These are phyloP conservation scores for Suillus variegatus DNA, from an alignment of 768 basidiomycete species.

Conservation along the genomic window DNA sequence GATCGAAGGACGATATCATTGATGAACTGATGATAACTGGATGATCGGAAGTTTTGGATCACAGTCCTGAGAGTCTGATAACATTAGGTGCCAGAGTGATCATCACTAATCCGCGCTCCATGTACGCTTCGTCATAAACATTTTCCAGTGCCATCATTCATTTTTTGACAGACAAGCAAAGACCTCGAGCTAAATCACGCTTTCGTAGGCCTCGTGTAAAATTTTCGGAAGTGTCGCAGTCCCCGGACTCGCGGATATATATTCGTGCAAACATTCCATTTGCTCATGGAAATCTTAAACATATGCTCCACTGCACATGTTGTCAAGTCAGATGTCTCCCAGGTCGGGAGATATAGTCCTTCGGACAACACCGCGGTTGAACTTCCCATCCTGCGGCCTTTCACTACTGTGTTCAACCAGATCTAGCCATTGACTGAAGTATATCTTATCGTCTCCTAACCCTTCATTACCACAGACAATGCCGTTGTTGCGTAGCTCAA, in stretches of 20 bases:
- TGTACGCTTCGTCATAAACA: not conserved
- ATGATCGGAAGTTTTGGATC: not conserved
- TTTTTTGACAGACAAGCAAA: not conserved
- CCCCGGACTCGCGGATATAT: not conserved
- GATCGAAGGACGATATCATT: no score
- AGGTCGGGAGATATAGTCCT: not conserved
- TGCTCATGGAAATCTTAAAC: not conserved
- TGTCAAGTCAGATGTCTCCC: not conserved
- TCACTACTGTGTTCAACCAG: constrained; percentile 16
- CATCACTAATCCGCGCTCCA: not conserved
- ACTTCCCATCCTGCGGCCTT: constrained; percentile 14
- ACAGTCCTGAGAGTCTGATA: not conserved
- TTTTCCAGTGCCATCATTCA: not conserved
- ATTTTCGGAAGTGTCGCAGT: not conserved
- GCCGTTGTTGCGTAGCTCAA: constrained; percentile 21
- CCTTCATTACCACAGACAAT: constrained; percentile 16
- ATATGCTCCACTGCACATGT: not conserved
- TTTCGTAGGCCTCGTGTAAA: not conserved
- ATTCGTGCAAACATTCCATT: not conserved
- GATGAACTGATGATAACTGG: not conserved
- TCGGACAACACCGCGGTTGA: not conserved
- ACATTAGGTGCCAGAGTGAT: not conserved
- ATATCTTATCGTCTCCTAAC: constrained; percentile 19
- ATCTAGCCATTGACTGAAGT: constrained; percentile 16
- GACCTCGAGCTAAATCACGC: not conserved